Percentiles rank a stretch among this genome's conserved stretches.
Conservation (phyloP, 345 rosid species). For the Toxicodendron radicans region DNA sequence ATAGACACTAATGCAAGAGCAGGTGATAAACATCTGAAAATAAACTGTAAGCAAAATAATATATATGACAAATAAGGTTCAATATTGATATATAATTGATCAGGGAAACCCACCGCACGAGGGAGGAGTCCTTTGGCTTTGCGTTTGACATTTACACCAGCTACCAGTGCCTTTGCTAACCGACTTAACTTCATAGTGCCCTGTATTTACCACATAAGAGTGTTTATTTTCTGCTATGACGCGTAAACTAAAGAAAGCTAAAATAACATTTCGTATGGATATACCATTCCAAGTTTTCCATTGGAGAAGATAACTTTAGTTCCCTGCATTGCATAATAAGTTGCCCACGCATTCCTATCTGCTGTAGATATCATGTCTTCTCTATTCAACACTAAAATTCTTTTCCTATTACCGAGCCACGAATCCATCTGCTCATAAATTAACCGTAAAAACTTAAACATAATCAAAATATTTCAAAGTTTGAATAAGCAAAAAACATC, state of each 20-base stretch:
- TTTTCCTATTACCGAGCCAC: slow-evolving; percentile 94
- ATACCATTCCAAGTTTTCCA: slow-evolving; percentile 84
- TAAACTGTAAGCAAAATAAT: background rate
- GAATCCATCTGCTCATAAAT: slow-evolving; percentile 64
- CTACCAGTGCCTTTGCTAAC: slow-evolving; percentile 72
- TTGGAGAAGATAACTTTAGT: slow-evolving; percentile 71
- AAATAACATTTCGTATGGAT: background rate
- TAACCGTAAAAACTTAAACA: background rate
- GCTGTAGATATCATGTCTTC: slow-evolving; percentile 91
- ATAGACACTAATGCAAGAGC: background rate
- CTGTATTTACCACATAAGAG: slow-evolving; percentile 37
- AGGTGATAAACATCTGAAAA: background rate
- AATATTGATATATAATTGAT: background rate
- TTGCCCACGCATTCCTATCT: slow-evolving; percentile 94
- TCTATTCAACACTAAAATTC: slow-evolving; percentile 80
- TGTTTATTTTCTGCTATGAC: slow-evolving; percentile 1
- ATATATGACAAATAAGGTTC: background rate
- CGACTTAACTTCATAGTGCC: slow-evolving; percentile 80
- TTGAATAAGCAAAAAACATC: background rate
- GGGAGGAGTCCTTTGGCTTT: slow-evolving; percentile 89
- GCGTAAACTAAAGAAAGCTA: slow-evolving; percentile 3
- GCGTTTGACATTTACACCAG: slow-evolving; percentile 73
- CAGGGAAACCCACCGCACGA: slow-evolving; percentile 55
- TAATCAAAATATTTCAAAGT: background rate
- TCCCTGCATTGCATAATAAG: slow-evolving; percentile 80